A percentile compares a stretch with the other conserved stretches of the same genome.
phyloP scores from a whole-genome alignment of 2,329 filamentous ascomycete genomes.

The Aspergillus calidoustus region DNA sequence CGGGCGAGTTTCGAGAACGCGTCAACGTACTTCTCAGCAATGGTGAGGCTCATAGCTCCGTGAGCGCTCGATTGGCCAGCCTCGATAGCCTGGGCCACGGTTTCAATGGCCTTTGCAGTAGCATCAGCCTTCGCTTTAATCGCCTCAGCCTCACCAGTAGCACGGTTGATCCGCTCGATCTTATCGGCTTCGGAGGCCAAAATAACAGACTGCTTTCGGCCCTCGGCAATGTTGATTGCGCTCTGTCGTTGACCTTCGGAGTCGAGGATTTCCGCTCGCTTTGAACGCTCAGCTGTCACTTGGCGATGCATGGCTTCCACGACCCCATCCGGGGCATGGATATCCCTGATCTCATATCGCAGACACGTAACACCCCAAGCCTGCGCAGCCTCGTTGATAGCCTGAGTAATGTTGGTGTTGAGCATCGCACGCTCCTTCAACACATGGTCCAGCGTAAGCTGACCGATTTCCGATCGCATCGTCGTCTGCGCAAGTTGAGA shows the following conservation, averaged over 20 bases:
- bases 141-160: conserved; percentile 90
- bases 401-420: conserved; percentile 97
- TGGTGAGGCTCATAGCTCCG: conserved; percentile 80
- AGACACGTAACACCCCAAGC: conserved; percentile 97
- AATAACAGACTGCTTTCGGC: conserved; percentile 95
- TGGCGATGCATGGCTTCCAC: conserved; percentile 98
- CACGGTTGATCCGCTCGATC: conserved; percentile 90
- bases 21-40: conserved; percentile 98
- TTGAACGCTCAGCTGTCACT: conserved; percentile 94
- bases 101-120: conserved; percentile 85
- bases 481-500: conserved; percentile 97
- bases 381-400: conserved; percentile 96
- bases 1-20: conserved; percentile 91
- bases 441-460: conserved; percentile 94
- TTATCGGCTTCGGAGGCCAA: conserved; percentile 90
- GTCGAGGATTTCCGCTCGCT: conserved; percentile 96
- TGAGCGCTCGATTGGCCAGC: conserved; percentile 76
- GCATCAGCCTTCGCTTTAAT: conserved; percentile 84
- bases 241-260: conserved; percentile 96
- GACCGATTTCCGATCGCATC: conserved; percentile 98
- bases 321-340: conserved; percentile 90
- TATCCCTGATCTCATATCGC: conserved; percentile 97
- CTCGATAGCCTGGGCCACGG: conserved; percentile 76
- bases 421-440: conserved; percentile 95
- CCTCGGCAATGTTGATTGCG: conserved; percentile 98